Evolutionary conservation across 1,139 yeast genomes (phyloP).

Genomic region (Blastobotrys indianensis): DNA sequence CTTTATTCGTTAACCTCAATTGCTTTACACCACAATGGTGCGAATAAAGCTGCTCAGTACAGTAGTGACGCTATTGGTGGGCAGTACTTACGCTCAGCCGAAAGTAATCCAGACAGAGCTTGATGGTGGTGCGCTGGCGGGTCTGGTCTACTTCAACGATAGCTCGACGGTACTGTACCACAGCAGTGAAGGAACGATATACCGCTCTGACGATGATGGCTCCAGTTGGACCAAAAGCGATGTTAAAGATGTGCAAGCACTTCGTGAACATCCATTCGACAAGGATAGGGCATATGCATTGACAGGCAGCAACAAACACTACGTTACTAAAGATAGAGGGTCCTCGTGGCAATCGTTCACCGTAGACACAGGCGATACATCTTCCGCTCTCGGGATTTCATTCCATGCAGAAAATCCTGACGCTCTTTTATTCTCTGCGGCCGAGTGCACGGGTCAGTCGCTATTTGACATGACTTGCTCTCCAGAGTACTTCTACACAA

Average conservation of each 20-base stretch:
- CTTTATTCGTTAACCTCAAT: too few relatives aligned
- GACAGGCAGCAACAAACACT: constrained; percentile 38
- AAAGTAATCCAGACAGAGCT: constrained; percentile 4
- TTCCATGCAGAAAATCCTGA: constrained; percentile 43
- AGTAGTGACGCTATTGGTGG: not conserved
- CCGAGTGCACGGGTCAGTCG: constrained; percentile 36
- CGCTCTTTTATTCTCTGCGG: constrained; percentile 38
- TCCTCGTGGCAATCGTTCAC: constrained; percentile 48
- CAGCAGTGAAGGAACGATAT: constrained; percentile 31
- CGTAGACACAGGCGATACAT: constrained; percentile 6
- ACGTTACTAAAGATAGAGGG: constrained; percentile 53
- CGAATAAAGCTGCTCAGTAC: not conserved
- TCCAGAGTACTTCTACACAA: constrained; percentile 42
- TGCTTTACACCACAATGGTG: not conserved
- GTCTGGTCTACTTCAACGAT: constrained; percentile 29
- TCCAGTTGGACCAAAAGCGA: constrained; percentile 43
- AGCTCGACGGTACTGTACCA: constrained; percentile 37
- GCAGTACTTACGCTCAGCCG: constrained; percentile 8
- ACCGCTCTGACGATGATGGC: constrained; percentile 55
- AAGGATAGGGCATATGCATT: constrained; percentile 50
- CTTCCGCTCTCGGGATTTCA: constrained; percentile 22
- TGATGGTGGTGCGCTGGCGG: constrained; percentile 29
- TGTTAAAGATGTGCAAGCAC: constrained; percentile 28
- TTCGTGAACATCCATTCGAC: constrained; percentile 44
- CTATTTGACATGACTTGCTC: constrained; percentile 34